Conservation (phyloP, 2,329 filamentous ascomycete species). For the Cordyceps farinosa region DNA sequence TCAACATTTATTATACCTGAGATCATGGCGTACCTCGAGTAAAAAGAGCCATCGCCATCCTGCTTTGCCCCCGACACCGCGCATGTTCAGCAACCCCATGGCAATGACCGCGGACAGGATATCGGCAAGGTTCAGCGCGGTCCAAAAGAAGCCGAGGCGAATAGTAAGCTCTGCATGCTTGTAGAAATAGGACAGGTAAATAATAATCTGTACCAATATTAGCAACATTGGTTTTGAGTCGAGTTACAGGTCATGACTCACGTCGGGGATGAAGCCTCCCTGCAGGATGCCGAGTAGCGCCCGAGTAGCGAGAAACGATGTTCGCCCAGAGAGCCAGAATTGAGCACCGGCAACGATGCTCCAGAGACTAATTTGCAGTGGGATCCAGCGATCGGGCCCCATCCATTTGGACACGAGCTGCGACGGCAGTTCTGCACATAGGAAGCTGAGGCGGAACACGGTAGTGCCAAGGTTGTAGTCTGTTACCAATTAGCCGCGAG, state of each 20-base stretch:
- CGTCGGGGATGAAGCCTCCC: constrained; percentile 46
- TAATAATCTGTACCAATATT: constrained; percentile 41
- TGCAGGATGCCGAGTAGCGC: constrained; percentile 41
- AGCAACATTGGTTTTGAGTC: background rate
- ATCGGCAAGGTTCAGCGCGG: constrained; percentile 55
- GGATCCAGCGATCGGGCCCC: constrained; percentile 58
- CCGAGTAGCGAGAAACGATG: constrained; percentile 38
- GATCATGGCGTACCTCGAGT: constrained; percentile 39
- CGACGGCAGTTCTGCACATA: constrained; percentile 48
- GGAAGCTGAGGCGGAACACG: constrained; percentile 31
- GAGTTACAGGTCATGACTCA: constrained; percentile 22
- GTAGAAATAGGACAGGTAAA: constrained; percentile 74
- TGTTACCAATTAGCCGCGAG: constrained; percentile 16
- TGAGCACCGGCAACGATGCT: constrained; percentile 50
- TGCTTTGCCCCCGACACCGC: constrained; percentile 40
- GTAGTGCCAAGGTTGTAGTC: constrained; percentile 35
- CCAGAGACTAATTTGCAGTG: constrained; percentile 55
- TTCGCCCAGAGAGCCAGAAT: constrained; percentile 37
- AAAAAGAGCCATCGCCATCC: constrained; percentile 50
- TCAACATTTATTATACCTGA: background rate
- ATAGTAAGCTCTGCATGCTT: constrained; percentile 65
- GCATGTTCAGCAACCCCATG: constrained; percentile 36
- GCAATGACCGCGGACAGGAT: constrained; percentile 41
- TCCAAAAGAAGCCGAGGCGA: constrained; percentile 68
- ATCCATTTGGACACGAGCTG: constrained; percentile 57